A percentile compares a stretch with the other conserved stretches of the same genome.
Conservation (phyloP, 1,284 basidiomycete genomes). For the Apiotrichum domesticum region DNA sequence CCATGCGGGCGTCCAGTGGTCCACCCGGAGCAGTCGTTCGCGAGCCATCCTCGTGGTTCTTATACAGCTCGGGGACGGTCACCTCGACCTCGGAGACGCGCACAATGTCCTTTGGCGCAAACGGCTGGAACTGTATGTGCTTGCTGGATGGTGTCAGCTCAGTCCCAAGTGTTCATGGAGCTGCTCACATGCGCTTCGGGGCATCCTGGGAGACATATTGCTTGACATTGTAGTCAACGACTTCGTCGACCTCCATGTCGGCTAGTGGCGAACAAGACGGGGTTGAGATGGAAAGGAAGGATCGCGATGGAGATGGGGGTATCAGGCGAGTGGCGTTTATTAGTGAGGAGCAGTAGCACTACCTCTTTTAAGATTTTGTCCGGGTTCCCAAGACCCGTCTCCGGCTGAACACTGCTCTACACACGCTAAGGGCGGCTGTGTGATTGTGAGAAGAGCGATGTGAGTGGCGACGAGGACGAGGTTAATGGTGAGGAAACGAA, state of each 20-base stretch:
- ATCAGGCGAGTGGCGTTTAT: neutral
- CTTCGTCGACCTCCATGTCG: constrained; percentile 18
- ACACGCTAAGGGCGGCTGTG: neutral
- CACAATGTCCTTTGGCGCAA: constrained; percentile 88
- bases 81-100: constrained; percentile 91
- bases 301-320: neutral
- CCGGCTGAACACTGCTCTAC: too few species aligned
- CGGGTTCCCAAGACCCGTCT: too few species aligned
- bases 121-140: constrained; percentile 85
- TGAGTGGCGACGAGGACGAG: neutral
- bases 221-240: constrained; percentile 53
- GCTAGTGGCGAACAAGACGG: too few species aligned
- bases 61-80: constrained; percentile 83
- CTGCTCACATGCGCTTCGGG: constrained; percentile 80
- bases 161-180: neutral
- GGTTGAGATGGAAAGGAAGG: neutral
- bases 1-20: constrained; percentile 80
- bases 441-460: neutral
- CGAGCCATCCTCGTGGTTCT: constrained; percentile 47
- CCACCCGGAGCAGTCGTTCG: constrained; percentile 78
- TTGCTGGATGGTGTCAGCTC: constrained; percentile 55
- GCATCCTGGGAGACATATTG: constrained; percentile 77
- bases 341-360: neutral
- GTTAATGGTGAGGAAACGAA: too few species aligned
- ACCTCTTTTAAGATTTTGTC: neutral